Base-by-base conservation (phyloP, 1,284 basidiomycete species). In the Melampsora larici-populina region DNA sequence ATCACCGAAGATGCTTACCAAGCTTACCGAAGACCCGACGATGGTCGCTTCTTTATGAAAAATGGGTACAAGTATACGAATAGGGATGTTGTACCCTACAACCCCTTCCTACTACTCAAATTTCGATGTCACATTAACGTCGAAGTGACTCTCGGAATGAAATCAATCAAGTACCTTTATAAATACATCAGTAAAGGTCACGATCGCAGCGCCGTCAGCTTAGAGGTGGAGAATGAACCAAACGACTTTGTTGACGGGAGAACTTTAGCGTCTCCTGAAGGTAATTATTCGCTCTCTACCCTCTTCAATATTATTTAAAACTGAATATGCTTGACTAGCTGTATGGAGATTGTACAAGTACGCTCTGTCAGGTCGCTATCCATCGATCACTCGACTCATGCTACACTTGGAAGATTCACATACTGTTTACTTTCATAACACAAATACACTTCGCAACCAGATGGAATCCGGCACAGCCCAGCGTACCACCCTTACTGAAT, bases 171-270 rank as follows among this genome's bases (percentile, higher is more conserved):
- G n/a, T n/a, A n/a, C n/a, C n/a, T n/a, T 64, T 72, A 40, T 60
- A 72, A 72, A 48, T 64, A 72, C 13, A 64, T 72, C 1, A 40
- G n/a, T 24, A 72, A 73, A 29, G 71, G 62, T 0, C 8, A 55
- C 1, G 62, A 51, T 26, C 7, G 43, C 0, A 13, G 24, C 15
- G 17, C 7, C 17, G 21, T 64, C 15, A 3, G 3, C 0, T 8
- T 62, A 3, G 60, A 64, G 11, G 31, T 17, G 31, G 43, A 69
- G 2, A 43, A 70, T 43, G 69, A 70, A 40, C 55, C 48, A 31
- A 26, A 55, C 13, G n/a, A 13, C n/a, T 63, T 40, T 40, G 29
- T 62, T 17, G 40, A 71, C 24, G 55, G 58, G 2, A 29, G 31
- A 0, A 43, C 40, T 13, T 62, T 63, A 2, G 49, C 55, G 8